Conservation (phyloP, 176 grass and related monocot species). For the Lolium multiflorum region DNA sequence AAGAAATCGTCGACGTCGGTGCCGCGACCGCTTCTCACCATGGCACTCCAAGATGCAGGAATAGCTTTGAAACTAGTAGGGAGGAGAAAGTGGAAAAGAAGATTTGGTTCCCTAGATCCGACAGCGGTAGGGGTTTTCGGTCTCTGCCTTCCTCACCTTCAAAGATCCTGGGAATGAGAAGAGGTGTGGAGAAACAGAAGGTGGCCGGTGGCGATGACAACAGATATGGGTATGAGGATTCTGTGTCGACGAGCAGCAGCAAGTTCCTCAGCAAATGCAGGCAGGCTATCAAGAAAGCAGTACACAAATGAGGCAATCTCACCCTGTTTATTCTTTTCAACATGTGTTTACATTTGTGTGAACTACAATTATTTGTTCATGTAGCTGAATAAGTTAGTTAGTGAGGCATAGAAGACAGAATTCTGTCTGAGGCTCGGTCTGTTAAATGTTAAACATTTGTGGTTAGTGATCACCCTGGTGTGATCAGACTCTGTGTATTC, state of each 20-base stretch:
- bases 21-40: conserved; percentile 38
- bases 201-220: conserved; percentile 55
- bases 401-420: conserved; percentile 26
- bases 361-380: conserved; percentile 31
- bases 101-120: conserved; percentile 56
- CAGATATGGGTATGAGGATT: conserved; percentile 50
- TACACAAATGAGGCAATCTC: conserved; percentile 61
- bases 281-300: conserved; percentile 88
- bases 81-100: conserved; percentile 67
- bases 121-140: conserved; percentile 80
- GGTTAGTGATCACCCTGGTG: conserved; percentile 38
- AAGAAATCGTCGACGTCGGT: conserved; percentile 54
- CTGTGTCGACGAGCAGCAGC: conserved; percentile 53
- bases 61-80: conserved; percentile 64
- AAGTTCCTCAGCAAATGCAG: conserved; percentile 81
- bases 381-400: conserved; percentile 40
- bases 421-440: conserved; percentile 31
- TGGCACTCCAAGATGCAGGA: conserved; percentile 42
- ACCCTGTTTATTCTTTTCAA: conserved; percentile 38
- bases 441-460: conserved; percentile 25
- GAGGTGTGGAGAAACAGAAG: conserved; percentile 75
- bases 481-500: conserved; percentile 45
- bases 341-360: not conserved
- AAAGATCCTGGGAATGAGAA: conserved; percentile 75
- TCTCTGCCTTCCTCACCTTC: conserved; percentile 93